These are phyloP conservation scores for Ophiostoma australiae DNA, from an alignment of 2,329 filamentous ascomycete genomes.

Conservation along the genomic window DNA sequence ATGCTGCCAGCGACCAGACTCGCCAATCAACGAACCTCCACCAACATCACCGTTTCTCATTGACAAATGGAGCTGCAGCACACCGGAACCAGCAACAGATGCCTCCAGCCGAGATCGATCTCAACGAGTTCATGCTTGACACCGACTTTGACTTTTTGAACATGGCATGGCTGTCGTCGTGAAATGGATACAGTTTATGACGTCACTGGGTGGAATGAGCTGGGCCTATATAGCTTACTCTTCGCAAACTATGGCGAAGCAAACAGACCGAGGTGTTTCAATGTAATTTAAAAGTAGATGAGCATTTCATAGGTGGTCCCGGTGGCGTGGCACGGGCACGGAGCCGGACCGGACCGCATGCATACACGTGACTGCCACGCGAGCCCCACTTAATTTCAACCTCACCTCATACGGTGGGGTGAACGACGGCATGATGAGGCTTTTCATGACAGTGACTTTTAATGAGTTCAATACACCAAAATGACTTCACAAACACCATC, in stretches of 20 bases:
- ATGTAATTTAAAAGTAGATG: too few species aligned
- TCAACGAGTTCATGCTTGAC: neutral
- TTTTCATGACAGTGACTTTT: neutral
- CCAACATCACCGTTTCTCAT: neutral
- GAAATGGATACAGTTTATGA: neutral
- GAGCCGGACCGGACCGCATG: conserved; percentile 6
- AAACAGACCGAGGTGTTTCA: too few species aligned
- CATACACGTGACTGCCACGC: neutral
- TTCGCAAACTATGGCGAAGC: neutral
- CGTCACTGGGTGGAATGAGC: neutral
- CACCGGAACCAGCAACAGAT: neutral
- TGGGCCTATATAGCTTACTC: neutral
- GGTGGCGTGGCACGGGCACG: conserved; percentile 4
- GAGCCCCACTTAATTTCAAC: conserved; percentile 3
- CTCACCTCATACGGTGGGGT: neutral
- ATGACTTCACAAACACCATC: neutral
- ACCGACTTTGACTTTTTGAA: neutral
- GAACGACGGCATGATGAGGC: neutral
- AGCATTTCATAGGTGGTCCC: neutral
- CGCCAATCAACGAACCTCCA: neutral
- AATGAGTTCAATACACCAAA: neutral
- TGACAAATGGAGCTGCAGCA: neutral
- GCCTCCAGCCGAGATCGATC: neutral
- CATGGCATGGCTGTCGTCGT: neutral
- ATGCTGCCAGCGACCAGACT: neutral